Evolutionary conservation across 257 asterid species (phyloP).

Genomic region (Fraxinus americana): DNA sequence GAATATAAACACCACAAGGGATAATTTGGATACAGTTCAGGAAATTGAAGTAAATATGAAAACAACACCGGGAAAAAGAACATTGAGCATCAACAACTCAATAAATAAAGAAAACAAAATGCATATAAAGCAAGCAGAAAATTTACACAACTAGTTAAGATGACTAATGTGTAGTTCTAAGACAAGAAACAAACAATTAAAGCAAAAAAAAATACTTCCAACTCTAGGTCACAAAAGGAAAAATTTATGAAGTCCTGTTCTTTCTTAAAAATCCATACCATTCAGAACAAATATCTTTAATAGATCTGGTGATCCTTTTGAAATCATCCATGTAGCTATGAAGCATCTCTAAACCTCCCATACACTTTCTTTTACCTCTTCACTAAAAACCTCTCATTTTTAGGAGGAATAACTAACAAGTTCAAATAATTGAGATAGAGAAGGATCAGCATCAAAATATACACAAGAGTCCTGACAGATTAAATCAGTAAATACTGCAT

Average conservation of each 20-base stretch:
- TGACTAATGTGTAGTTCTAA: background rate
- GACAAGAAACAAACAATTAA: background rate
- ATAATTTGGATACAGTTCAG: background rate
- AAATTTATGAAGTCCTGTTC: background rate
- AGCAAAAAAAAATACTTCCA: background rate
- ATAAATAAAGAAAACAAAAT: background rate
- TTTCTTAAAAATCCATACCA: background rate
- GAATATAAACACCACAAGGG: background rate
- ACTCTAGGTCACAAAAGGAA: background rate
- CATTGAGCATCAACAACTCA: background rate
- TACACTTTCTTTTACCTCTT: no score
- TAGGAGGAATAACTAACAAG: background rate
- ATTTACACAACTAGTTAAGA: background rate
- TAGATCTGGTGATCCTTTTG: background rate
- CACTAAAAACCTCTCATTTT: background rate
- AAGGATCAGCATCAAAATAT: background rate
- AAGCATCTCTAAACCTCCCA: background rate
- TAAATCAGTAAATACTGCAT: background rate
- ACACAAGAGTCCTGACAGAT: constrained; percentile 1
- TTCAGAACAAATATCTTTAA: background rate
- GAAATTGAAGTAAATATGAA: constrained; percentile 2
- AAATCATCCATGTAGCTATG: background rate
- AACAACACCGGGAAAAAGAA: background rate
- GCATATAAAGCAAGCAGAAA: background rate
- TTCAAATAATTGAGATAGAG: background rate